Evolutionary conservation across 2,329 filamentous ascomycete species (phyloP).

Genomic region (Colletotrichum sp.): DNA sequence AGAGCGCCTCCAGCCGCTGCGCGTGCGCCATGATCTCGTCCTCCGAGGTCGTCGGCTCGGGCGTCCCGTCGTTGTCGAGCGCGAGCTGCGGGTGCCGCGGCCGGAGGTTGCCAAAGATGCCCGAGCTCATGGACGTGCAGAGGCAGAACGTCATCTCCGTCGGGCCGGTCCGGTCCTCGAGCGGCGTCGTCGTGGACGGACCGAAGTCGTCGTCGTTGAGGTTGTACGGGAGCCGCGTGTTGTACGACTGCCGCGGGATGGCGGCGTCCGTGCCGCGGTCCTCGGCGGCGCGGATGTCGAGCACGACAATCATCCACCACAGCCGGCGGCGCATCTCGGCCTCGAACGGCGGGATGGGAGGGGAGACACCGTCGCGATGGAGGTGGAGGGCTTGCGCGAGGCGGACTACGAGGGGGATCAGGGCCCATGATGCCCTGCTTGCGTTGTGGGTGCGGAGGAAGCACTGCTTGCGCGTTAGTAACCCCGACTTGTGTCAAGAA

Average conservation of each 20-base stretch:
- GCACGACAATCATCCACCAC: constrained; percentile 68
- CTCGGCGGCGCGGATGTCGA: constrained; percentile 62
- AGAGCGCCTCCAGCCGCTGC: constrained; percentile 42
- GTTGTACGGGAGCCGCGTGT: constrained; percentile 55
- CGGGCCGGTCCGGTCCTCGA: constrained; percentile 39
- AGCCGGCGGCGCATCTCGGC: constrained; percentile 64
- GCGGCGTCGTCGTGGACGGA: constrained; percentile 38
- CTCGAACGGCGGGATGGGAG: constrained; percentile 52
- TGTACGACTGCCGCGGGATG: constrained; percentile 46
- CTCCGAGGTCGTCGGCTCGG: constrained; percentile 31
- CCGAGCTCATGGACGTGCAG: constrained; percentile 44
- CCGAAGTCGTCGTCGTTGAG: constrained; percentile 58
- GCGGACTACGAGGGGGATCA: constrained; percentile 45
- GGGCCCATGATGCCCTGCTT: constrained; percentile 46
- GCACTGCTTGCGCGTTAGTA: constrained; percentile 22
- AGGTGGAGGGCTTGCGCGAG: constrained; percentile 48
- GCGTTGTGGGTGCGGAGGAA: constrained; percentile 42
- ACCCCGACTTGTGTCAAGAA: background rate
- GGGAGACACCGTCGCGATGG: constrained; percentile 45
- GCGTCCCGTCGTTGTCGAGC: background rate
- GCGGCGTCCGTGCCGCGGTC: constrained; percentile 54
- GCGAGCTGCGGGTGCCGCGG: constrained; percentile 38
- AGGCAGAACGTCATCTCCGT: constrained; percentile 47
- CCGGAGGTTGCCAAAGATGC: constrained; percentile 39
- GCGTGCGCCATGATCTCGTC: constrained; percentile 45